These are phyloP conservation scores for Malassezia vespertilionis DNA, from an alignment of 1,284 basidiomycete genomes.

Conservation along the genomic window DNA sequence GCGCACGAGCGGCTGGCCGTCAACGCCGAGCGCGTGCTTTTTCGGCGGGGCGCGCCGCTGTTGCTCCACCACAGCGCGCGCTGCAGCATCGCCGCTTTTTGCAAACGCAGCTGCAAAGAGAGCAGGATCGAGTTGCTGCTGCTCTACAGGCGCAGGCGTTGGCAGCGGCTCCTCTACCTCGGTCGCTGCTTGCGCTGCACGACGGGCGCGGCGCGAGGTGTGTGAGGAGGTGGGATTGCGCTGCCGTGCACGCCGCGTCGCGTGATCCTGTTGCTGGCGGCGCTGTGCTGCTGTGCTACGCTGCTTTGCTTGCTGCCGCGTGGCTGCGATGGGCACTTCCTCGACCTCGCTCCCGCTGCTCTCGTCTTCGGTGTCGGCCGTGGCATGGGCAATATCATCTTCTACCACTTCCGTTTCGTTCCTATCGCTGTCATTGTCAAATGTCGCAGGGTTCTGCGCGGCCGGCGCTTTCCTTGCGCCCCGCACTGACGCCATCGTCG, in stretches of 20 bases:
- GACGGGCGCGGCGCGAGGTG: slow-evolving; percentile 5
- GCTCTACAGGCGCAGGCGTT: not conserved
- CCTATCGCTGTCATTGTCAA: slow-evolving; percentile 1
- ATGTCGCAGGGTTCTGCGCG: not conserved
- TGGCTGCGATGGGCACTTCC: slow-evolving; percentile 8
- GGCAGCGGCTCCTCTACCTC: not conserved
- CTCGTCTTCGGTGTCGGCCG: not conserved
- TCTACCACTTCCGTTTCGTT: not conserved
- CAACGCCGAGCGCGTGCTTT: slow-evolving; percentile 25
- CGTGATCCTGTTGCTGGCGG: not conserved
- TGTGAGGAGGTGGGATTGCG: not conserved
- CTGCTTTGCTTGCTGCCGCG: slow-evolving; percentile 4
- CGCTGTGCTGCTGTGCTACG: not conserved
- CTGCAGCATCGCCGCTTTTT: slow-evolving; percentile 18
- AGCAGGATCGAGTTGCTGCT: slow-evolving; percentile 27
- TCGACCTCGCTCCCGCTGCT: slow-evolving; percentile 10
- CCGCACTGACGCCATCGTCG: not conserved
- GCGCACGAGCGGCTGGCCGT: slow-evolving; percentile 30
- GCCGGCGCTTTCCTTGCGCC: not conserved
- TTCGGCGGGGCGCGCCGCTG: slow-evolving; percentile 11
- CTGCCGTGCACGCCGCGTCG: slow-evolving; percentile 5
- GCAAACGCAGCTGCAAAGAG: slow-evolving; percentile 33
- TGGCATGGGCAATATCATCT: too few relatives aligned
- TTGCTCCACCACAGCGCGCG: slow-evolving; percentile 18
- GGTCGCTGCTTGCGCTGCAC: not conserved